Evolutionary conservation across 2,329 filamentous ascomycete species (phyloP).

Genomic region (Calonectria leucothoes): DNA sequence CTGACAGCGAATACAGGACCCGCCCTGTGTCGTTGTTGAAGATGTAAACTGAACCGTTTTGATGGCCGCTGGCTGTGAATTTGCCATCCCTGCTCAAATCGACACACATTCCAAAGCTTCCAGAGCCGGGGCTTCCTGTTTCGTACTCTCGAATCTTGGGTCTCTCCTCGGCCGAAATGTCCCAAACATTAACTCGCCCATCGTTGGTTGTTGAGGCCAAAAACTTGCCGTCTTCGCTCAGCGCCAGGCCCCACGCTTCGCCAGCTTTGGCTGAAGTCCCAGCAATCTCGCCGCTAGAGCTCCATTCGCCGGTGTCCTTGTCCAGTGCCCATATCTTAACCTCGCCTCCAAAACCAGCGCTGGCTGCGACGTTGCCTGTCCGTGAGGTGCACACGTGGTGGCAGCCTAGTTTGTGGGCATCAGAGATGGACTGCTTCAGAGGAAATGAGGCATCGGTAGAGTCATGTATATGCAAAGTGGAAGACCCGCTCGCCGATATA

Average conservation of each 20-base stretch:
- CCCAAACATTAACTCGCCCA: constrained; percentile 91
- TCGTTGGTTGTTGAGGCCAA: constrained; percentile 90
- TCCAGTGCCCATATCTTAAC: constrained; percentile 82
- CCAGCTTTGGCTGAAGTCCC: constrained; percentile 66
- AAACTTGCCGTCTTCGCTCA: constrained; percentile 86
- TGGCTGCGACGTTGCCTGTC: constrained; percentile 80
- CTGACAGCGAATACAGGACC: constrained; percentile 85
- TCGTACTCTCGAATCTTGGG: constrained; percentile 85
- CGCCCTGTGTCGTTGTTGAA: constrained; percentile 93
- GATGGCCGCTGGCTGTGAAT: constrained; percentile 91
- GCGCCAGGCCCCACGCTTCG: constrained; percentile 87
- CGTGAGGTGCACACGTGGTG: constrained; percentile 84
- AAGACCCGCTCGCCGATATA: constrained; percentile 87
- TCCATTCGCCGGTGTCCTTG: constrained; percentile 68
- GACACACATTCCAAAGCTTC: constrained; percentile 90
- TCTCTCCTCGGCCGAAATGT: constrained; percentile 66
- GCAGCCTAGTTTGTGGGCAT: constrained; percentile 88
- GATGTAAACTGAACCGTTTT: constrained; percentile 91
- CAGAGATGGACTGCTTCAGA: constrained; percentile 81
- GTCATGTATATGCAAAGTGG: constrained; percentile 83
- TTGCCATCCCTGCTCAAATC: constrained; percentile 84
- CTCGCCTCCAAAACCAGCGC: constrained; percentile 89
- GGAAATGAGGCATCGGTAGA: constrained; percentile 79
- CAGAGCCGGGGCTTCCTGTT: constrained; percentile 76
- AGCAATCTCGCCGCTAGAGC: constrained; percentile 53